Percentiles rank a stretch among this genome's conserved stretches.
Conservation (phyloP, 768 basidiomycete genomes). For the Flagelloscypha sp. region DNA sequence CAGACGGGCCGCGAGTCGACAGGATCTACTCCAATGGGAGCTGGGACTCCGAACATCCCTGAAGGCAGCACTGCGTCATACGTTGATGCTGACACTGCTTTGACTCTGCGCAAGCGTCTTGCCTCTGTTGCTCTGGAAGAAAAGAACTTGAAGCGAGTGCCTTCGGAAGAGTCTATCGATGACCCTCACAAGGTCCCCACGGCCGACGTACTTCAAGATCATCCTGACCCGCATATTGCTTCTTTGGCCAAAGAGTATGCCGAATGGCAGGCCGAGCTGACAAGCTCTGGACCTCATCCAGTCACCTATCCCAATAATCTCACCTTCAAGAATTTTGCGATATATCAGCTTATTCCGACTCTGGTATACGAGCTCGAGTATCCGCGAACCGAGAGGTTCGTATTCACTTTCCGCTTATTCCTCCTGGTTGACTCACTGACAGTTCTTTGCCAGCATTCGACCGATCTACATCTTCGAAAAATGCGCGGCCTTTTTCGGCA, state of each 20-base stretch:
- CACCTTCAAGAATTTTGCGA: conserved; percentile 69
- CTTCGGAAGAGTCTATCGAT: conserved; percentile 1
- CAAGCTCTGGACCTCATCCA: conserved; percentile 54
- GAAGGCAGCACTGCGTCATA: conserved; percentile 43
- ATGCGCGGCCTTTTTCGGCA: conserved; percentile 87
- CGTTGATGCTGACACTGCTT: conserved; percentile 44
- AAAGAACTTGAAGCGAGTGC: conserved; percentile 2
- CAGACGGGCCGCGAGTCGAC: conserved; percentile 14
- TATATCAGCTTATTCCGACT: conserved; percentile 84
- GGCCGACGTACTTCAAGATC: conserved; percentile 39
- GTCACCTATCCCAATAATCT: conserved; percentile 84
- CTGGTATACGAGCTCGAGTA: conserved; percentile 97
- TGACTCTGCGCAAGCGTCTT: conserved; percentile 52
- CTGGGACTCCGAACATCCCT: conserved; percentile 34
- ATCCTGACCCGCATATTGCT: conserved; percentile 59
- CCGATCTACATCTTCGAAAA: conserved; percentile 79
- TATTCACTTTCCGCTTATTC: conserved; percentile 2
- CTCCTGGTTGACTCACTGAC: conserved; percentile 1
- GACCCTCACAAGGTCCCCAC: conserved; percentile 1
- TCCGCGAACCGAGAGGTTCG: conserved; percentile 78
- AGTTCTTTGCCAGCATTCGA: conserved; percentile 45
- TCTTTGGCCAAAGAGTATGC: conserved; percentile 66
- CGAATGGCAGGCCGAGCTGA: conserved; percentile 70
- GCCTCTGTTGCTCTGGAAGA: conserved; percentile 23
- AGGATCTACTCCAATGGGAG: conserved; percentile 24